A percentile compares a stretch with the other conserved stretches of the same genome.
These are phyloP conservation scores for Periconia sp. DNA, from an alignment of 2,329 filamentous ascomycete species.

Conservation along the genomic window DNA sequence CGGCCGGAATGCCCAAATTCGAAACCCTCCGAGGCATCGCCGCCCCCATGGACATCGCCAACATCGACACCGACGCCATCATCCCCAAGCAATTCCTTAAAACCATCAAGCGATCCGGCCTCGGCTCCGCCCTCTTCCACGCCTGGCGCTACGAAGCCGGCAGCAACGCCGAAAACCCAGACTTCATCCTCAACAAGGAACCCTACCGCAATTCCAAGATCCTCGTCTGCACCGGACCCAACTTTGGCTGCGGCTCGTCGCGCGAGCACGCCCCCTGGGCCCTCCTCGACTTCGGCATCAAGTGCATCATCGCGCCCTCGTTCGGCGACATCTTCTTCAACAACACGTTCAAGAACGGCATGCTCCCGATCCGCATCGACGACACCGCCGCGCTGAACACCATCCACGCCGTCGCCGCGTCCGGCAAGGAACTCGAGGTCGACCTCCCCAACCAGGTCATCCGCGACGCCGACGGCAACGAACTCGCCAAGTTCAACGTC, in stretches of 20 bases:
- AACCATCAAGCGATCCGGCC: conserved; percentile 96
- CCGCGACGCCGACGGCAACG: conserved; percentile 72
- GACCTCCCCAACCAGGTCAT: conserved; percentile 85
- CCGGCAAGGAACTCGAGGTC: conserved; percentile 82
- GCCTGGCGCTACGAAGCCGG: conserved; percentile 72
- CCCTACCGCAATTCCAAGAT: conserved; percentile 85
- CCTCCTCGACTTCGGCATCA: conserved; percentile 93
- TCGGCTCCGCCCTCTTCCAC: conserved; percentile 85
- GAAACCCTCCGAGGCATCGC: conserved; percentile 81
- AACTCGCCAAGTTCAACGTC: conserved; percentile 79
- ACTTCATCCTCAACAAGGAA: conserved; percentile 88
- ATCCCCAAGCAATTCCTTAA: conserved; percentile 99
- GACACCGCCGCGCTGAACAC: conserved; percentile 67
- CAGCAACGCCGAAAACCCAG: conserved; percentile 68
- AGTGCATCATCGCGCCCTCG: conserved; percentile 86
- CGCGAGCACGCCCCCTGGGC: conserved; percentile 98
- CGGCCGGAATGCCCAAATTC: conserved; percentile 79
- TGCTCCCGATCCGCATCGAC: conserved; percentile 81
- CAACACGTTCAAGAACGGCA: conserved; percentile 99
- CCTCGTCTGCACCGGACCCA: conserved; percentile 84
- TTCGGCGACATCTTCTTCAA: conserved; percentile 97
- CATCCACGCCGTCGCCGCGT: conserved; percentile 75
- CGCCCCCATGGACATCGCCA: conserved; percentile 82
- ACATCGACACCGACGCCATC: conserved; percentile 98
- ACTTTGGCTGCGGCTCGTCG: conserved; percentile 92